A percentile compares a stretch with the other conserved stretches of the same genome.
Evolutionary conservation across 1,284 basidiomycete species (phyloP).

Genomic region (Salmacisia buchloeana): DNA sequence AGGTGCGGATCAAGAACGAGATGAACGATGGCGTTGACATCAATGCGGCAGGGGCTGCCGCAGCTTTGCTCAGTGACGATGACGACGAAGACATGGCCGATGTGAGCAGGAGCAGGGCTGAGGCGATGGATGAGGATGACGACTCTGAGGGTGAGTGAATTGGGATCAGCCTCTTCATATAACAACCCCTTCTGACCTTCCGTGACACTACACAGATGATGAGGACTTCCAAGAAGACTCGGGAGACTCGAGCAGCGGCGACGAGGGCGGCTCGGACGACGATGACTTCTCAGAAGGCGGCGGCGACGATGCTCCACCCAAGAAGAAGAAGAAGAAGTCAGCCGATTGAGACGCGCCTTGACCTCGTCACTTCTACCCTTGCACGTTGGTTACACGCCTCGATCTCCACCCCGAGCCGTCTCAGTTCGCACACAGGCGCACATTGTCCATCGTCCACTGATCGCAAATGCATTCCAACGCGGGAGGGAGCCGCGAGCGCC

Average conservation of each 20-base stretch:
- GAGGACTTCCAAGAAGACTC: conserved; percentile 77
- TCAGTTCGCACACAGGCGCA: too few relatives aligned
- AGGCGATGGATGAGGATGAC: conserved; percentile 34
- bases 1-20: conserved; percentile 91
- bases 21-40: conserved; percentile 69
- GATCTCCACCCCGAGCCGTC: too few relatives aligned
- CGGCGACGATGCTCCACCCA: conserved; percentile 21
- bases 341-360: background rate
- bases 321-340: conserved; percentile 40
- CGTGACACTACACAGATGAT: conserved; percentile 54
- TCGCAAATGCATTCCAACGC: too few relatives aligned
- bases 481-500: too few relatives aligned
- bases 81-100: conserved; percentile 59
- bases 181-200: background rate
- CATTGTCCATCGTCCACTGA: too few relatives aligned
- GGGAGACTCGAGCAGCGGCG: conserved; percentile 8
- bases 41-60: conserved; percentile 58
- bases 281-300: conserved; percentile 24
- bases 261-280: conserved; percentile 14
- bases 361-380: too few relatives aligned
- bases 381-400: too few relatives aligned
- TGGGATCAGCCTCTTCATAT: too few relatives aligned
- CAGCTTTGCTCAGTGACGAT: conserved; percentile 61
- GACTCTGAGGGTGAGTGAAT: conserved; percentile 42
- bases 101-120: conserved; percentile 56